Evolutionary conservation across 352 stramenopile species (phyloP).

Genomic region (Phytophthora quininea): DNA sequence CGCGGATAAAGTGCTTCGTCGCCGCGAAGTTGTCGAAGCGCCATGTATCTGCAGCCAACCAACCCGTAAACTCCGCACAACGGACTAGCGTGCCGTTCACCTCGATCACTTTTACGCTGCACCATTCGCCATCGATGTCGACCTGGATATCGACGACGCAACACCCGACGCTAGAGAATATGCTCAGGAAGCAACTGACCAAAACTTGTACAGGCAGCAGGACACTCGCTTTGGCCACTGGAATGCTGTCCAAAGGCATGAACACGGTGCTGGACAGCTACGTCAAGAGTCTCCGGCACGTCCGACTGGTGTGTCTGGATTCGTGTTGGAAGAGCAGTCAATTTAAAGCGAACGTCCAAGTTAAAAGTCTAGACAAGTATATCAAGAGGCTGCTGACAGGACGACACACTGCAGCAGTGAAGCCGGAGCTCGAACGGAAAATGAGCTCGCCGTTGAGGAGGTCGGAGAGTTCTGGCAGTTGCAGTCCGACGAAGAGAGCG

Average conservation of each 20-base stretch:
- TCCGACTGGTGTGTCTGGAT: conserved; percentile 27
- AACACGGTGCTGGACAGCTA: conserved; percentile 25
- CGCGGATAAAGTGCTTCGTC: no score
- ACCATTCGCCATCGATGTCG: no score
- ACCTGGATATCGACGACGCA: no score
- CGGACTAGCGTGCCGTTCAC: no score
- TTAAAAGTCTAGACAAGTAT: conserved; percentile 25
- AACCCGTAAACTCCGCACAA: no score
- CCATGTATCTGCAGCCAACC: no score
- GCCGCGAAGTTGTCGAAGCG: no score
- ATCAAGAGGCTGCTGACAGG: conserved; percentile 26
- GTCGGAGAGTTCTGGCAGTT: conserved; percentile 7
- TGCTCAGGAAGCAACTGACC: conserved; percentile 16
- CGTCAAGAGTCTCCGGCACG: conserved; percentile 26
- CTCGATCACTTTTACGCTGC: no score
- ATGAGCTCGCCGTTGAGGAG: conserved; percentile 15
- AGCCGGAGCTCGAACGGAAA: conserved; percentile 17
- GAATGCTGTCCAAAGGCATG: conserved; percentile 14
- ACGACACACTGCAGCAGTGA: neutral
- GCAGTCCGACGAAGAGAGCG: conserved; percentile 13
- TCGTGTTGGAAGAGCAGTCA: conserved; percentile 16
- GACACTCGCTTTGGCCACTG: conserved; percentile 20
- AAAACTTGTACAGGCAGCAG: neutral
- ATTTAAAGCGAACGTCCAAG: conserved; percentile 13
- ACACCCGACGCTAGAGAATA: no score